Evolutionary conservation across 768 basidiomycete species (phyloP), one percentile per base, ranked within the genome.

Genomic region (Tylopilus rubrobrunneus): DNA sequence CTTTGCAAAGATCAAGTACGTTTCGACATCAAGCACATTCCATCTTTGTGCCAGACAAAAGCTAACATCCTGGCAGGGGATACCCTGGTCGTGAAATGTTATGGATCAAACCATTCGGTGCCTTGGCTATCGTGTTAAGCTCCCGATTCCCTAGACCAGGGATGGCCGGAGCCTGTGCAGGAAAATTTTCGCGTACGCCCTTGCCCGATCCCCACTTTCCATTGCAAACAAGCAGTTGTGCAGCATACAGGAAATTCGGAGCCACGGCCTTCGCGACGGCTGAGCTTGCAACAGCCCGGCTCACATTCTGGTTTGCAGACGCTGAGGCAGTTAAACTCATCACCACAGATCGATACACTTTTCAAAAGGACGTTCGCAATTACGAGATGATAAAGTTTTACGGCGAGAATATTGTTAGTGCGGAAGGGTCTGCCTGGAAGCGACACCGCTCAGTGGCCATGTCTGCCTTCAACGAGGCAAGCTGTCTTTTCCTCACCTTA

Each of bases 381-480:
- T 78, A 79, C 47, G 73, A 76, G 48, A 53, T 70, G 0, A 36
- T 79, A 45, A 74, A 76, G 45, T 70, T 80, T 39, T 79, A 76
- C 17, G 80, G 80, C 1, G 54, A 52, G 21, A 81, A 77, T 59
- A 51, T 82, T 4, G 58, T 81, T 25, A 71, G 73, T 5, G 60
- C 63, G 0, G 78, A 78, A 47, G 76, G 73, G 8, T 48, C 71
- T 0, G 71, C 76, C 17, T 81, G 79, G 79, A 75, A 75, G 47
- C 68, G 76, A 3, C 78, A 80, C 56, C 70, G 77, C 40, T 64
- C 60, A 9, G 67, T 78, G 1, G 67, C 76, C 21, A 78, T 76
- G 49, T 73, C 76, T 12, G 79, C 80, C 1, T 81, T 81, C 62
- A 78, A 73, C 42, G 80, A 81, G 66, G 79, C 68, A 49, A 45